Base-by-base conservation (phyloP, 805 yeast species). In the Naumovozyma baii region DNA sequence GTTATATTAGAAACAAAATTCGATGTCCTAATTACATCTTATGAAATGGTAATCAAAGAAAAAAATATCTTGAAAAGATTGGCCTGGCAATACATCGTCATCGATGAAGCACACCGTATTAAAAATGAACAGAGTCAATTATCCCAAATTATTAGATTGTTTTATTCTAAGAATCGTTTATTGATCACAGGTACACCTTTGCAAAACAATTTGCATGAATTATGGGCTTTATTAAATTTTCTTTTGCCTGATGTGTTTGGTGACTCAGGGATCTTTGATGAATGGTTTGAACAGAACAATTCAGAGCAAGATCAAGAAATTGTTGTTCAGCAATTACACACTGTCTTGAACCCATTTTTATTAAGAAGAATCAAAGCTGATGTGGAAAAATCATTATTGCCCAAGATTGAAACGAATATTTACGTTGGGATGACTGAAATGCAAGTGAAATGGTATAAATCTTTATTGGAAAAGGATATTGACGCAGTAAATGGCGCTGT, bases 31-130 rank as follows among this genome's bases (percentile, higher is more conserved):
- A 76, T 92, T 42, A 82, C 97, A 0, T 86, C 96, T 2, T 92
- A 83, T 59, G 97, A 90, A 56, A 84, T 87, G 80, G 92, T 92
- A 16, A 78, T 90, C 36, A 75, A 94, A 43, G 98, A 90, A 58
- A 90, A 90, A 59, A 57, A 83, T 14, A 74, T 75, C 33, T 68
- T 92, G 51, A 83, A 83, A 52, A 86, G 83, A 58, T 66, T 90
- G 42, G 79, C 82, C 37, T 90, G 97, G 97, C 88, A 88, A 62
- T 90, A 90, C 59, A 79, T 92, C 40, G 73, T 92, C 16, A 85
- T 90, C 38, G 98, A 90, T 65, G 96, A 88, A 62, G 97, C 97
- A 2, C 98, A 90, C 61, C 76, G 97, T 58, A 90, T 90, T 58
- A 90, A 90, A 57, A 92, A 92, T 59, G 97, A 92, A 56, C 94